Percentiles rank a stretch among this genome's conserved stretches.
Evolutionary conservation across 148 eudicot species (phyloP).

Genomic region (Nepenthes gracilis): DNA sequence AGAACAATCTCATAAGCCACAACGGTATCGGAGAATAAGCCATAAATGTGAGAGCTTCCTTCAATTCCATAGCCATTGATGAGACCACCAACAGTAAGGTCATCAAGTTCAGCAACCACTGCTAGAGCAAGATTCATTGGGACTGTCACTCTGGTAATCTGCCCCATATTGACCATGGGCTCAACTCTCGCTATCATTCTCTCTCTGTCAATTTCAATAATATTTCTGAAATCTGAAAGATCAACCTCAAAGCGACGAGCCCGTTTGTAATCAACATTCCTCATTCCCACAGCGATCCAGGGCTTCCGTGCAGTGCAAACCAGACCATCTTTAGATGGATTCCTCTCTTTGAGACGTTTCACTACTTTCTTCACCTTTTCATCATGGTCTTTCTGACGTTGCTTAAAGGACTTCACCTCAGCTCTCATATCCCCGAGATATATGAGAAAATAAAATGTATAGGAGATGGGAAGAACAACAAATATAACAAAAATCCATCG

Average conservation of each 20-base stretch:
- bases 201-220: constrained; percentile 38
- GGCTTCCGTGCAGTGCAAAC: constrained; percentile 60
- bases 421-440: constrained; percentile 50
- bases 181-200: constrained; percentile 44
- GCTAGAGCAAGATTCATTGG: constrained; percentile 59
- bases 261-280: constrained; percentile 57
- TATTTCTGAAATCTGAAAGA: constrained; percentile 42
- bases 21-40: constrained; percentile 53
- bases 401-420: constrained; percentile 41
- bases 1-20: constrained; percentile 59
- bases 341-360: constrained; percentile 41
- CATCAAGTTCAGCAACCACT: constrained; percentile 62
- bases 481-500: constrained; percentile 61
- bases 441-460: constrained; percentile 42
- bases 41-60: constrained; percentile 57
- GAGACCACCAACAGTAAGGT: constrained; percentile 54
- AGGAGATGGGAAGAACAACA: constrained; percentile 51
- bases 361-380: constrained; percentile 44
- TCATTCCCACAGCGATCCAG: constrained; percentile 58
- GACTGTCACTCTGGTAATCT: constrained; percentile 41
- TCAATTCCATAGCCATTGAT: constrained; percentile 59
- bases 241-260: constrained; percentile 61
- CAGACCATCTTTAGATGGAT: constrained; percentile 48
- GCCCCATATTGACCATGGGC: constrained; percentile 63
- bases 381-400: constrained; percentile 48